These are phyloP conservation scores for Barbatosphaeria neglecta DNA, from an alignment of 495 filamentous ascomycete genomes.

Conservation along the genomic window DNA sequence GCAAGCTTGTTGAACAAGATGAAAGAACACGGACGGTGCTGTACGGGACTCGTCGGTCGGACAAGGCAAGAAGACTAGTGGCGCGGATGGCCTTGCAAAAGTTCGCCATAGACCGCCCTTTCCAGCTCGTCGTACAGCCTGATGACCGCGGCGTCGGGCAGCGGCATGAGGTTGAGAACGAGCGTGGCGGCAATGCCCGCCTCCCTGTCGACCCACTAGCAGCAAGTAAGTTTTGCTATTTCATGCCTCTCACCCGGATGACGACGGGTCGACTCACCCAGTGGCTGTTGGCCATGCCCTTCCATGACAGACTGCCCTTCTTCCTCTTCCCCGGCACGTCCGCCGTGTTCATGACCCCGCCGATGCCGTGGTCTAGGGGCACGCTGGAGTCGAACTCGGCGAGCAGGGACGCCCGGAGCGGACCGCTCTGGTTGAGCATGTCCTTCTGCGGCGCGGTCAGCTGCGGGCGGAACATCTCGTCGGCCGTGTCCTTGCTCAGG, in stretches of 20 bases:
- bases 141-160: conserved; percentile 9
- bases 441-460: conserved; percentile 18
- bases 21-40: too few species aligned
- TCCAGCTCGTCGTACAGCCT: conserved; percentile 19
- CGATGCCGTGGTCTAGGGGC: conserved; percentile 12
- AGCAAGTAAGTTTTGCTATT: not conserved
- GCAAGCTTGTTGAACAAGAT: too few species aligned
- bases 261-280: conserved; percentile 17
- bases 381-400: conserved; percentile 9
- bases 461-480: conserved; percentile 42
- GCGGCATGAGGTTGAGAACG: conserved; percentile 15
- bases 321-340: conserved; percentile 17
- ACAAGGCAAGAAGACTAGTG: too few species aligned
- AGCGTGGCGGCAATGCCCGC: conserved; percentile 17
- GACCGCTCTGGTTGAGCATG: conserved; percentile 4
- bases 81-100: too few species aligned
- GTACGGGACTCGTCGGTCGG: too few species aligned
- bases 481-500: conserved; percentile 20
- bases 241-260: not conserved
- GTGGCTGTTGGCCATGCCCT: conserved; percentile 13
- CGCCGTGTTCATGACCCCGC: conserved; percentile 15
- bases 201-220: conserved; percentile 23
- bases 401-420: conserved; percentile 2
- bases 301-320: conserved; percentile 25
- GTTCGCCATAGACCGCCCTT: conserved; percentile 15